Base-by-base conservation (phyloP, 176 grass and related monocot genomes). In the Oryza punctata region DNA sequence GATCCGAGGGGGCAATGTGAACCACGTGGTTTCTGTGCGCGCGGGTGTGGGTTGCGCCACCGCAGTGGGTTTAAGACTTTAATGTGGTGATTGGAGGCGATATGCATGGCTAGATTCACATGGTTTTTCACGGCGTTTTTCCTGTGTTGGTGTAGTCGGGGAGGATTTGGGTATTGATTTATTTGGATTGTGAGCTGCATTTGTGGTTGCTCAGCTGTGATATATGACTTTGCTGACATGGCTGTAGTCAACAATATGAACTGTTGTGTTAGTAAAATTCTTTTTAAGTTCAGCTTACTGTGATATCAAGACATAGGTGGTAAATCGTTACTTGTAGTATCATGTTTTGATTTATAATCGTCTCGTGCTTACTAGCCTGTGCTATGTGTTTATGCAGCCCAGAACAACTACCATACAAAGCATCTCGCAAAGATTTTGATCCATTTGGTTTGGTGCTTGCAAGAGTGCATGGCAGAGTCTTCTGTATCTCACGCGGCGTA, bases 381-480 rank as follows among this genome's bases (percentile, higher is more conserved):
- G 37, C 87, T 84, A 74, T 84, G 45, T 92, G 68, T 73, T 84
- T 43, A 14, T 98, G 93, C 96, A 99, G 96, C 96, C 59, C 85
- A 99, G 67, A 95, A 96, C 74, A 99, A 92, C 80, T 85, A 79
- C 73, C 85, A 92, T 40, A 99, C 93, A 37, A 99, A 88, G 67
- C 96, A 99, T 88, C 91, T 99, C 69, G 84, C 89, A 71, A 99
- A 96, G 85, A 91, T 99, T 81, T 90, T 99, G 73, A 90, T 99
- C 81, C 93, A 99, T 88, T 77, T 99, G 73, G 91, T 91, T 77
- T 99, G 91, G 96, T 99, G 93, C 81, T 94, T 99, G 88, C 77
- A 96, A 87, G 93, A 96, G 69, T 85, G 82, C 63, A 76, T 76
- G 27, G 80, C 87, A 32, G 49, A 74, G 66, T 91, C 93, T 83